Evolutionary conservation across 75 land plant species (phyloP), one percentile per base, ranked within the genome.

Genomic region (Picea sitchensis): DNA sequence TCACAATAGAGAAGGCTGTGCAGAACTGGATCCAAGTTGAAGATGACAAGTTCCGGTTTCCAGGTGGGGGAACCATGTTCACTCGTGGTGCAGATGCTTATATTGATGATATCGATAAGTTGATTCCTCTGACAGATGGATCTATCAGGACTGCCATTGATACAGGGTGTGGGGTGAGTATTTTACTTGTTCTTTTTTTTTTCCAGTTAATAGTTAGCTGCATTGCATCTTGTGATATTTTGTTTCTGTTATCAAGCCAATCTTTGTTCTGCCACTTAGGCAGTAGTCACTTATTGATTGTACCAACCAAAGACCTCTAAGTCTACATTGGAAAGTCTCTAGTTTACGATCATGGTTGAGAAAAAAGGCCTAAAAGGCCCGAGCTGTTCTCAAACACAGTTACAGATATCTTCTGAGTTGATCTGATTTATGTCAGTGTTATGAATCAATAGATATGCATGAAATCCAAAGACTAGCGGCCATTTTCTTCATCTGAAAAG

Each of bases 11-110:
- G 83, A 90, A 90, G 86, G 92, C 92, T 30, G 84, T 90, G 30
- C 91, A 90, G 85, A 90, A 90, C 78, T 90, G 92, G 92, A 86
- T 90, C n/a, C 92, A 90, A 77, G 91, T 86, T 65, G 88, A 88
- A 56, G 92, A 86, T 44, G 91, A 90, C 30, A 78, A 81, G 61
- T 89, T 90, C 71, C 59, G 76, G 73, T 90, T 90, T 61, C 92
- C 92, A 44, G 92, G 92, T 14, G 92, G 92, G 12, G 92, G 92
- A 11, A 90, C 92, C 44, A 89, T 90, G 88, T 90, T 90, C 51
- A 77, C 92, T 36, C 84, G 74, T 11, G 92, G 92, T 34, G 92
- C 92, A 21, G 88, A 89, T 78, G 83, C 91, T 41, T 90, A 89
- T 73, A 90, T 90, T 59, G 86, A 89, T 75, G 91, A 90, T 81